Conservation (phyloP, 768 basidiomycete genomes). For the Butyriboletus loyo region DNA sequence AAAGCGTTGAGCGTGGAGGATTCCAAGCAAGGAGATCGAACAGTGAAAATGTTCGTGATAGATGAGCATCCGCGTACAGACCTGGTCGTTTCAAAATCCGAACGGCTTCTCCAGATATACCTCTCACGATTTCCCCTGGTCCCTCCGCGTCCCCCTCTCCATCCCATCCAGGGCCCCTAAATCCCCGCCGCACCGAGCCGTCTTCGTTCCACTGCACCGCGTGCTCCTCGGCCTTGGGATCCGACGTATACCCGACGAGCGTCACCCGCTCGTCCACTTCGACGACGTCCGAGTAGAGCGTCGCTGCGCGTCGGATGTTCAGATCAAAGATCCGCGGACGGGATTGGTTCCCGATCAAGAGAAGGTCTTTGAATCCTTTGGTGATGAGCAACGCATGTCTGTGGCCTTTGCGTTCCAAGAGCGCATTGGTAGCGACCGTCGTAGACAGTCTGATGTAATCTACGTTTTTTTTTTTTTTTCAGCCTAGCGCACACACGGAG, state of each 20-base stretch:
- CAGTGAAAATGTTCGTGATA: neutral
- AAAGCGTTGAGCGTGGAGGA: neutral
- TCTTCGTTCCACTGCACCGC: conserved; percentile 72
- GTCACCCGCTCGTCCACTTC: conserved; percentile 91
- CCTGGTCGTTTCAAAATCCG: conserved; percentile 75
- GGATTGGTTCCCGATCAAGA: conserved; percentile 92
- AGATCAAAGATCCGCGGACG: conserved; percentile 94
- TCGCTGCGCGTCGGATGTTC: conserved; percentile 74
- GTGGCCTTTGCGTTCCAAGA: conserved; percentile 92
- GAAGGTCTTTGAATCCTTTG: conserved; percentile 85
- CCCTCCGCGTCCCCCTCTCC: conserved; percentile 68
- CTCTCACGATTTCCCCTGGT: conserved; percentile 74
- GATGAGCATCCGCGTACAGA: neutral
- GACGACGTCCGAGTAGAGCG: conserved; percentile 67
- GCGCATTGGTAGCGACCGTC: conserved; percentile 94
- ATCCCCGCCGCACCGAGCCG: conserved; percentile 64
- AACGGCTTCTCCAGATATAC: conserved; percentile 88
- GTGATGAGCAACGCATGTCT: conserved; percentile 91
- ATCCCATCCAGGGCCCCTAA: conserved; percentile 78
- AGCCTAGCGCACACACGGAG: too few relatives aligned
- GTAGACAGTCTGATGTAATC: conserved; percentile 92
- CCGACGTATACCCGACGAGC: conserved; percentile 88
- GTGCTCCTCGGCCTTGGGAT: conserved; percentile 75
- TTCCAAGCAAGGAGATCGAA: neutral
- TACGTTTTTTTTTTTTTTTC: conserved; percentile 31